These are phyloP conservation scores for Metschnikowia reukaufii DNA, from an alignment of 805 yeast species.

Conservation along the genomic window DNA sequence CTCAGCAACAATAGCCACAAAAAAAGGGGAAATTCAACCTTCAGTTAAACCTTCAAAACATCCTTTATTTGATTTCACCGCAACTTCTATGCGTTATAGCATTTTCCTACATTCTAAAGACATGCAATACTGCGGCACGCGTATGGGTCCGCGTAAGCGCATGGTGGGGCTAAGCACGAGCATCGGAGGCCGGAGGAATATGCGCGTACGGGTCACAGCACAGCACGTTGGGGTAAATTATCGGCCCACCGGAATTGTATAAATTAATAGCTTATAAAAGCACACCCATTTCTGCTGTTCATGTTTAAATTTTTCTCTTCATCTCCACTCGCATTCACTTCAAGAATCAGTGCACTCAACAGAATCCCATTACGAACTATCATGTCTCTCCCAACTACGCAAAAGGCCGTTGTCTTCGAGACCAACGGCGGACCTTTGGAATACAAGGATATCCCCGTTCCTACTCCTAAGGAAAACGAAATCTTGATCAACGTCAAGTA, in stretches of 20 bases:
- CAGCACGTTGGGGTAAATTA: not conserved
- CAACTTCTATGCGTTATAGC: too few relatives aligned
- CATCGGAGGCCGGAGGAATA: not conserved
- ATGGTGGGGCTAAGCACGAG: not conserved
- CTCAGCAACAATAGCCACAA: too few relatives aligned
- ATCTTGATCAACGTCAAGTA: constrained; percentile 44
- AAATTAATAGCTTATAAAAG: not conserved
- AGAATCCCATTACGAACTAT: too few relatives aligned
- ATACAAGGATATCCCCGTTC: constrained; percentile 43
- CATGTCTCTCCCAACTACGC: constrained; percentile 37
- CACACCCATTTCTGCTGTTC: not conserved
- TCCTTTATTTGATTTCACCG: too few relatives aligned
- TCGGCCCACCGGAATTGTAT: constrained; percentile 5
- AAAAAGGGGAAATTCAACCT: too few relatives aligned
- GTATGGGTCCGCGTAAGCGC: not conserved
- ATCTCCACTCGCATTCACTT: constrained; percentile 5
- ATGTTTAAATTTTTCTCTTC: not conserved
- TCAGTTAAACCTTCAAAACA: too few relatives aligned
- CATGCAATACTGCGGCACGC: too few relatives aligned
- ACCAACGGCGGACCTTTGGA: constrained; percentile 43
- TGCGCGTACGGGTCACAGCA: not conserved
- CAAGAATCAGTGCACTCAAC: constrained; percentile 4
- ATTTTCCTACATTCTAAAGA: too few relatives aligned
- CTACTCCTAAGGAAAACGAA: constrained; percentile 41
- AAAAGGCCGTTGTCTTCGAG: constrained; percentile 45